These are phyloP conservation scores for Arabis alpina DNA, from an alignment of 345 rosid genomes.

Conservation along the genomic window DNA sequence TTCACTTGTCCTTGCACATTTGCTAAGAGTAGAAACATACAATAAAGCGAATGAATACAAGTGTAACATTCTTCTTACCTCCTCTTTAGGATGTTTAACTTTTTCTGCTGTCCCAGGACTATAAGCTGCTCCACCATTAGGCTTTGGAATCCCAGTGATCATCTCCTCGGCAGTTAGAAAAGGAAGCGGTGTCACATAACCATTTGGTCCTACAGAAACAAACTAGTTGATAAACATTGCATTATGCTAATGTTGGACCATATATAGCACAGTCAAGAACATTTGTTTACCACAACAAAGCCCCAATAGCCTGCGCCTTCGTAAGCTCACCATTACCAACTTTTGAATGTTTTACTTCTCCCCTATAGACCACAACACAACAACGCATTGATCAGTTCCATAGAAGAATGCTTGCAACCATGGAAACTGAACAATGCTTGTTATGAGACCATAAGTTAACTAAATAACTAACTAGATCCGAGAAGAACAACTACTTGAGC, in stretches of 20 bases:
- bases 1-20: constrained; percentile 1
- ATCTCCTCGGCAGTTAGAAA: constrained; percentile 44
- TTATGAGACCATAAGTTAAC: constrained; percentile 22
- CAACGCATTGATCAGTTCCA: constrained; percentile 31
- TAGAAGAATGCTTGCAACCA: no score
- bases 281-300: constrained; percentile 80
- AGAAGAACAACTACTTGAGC: no score
- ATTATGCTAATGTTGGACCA: background rate
- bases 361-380: constrained; percentile 41
- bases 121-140: constrained; percentile 16
- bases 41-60: background rate
- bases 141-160: constrained; percentile 46
- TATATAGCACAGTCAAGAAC: constrained; percentile 19
- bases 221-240: constrained; percentile 24
- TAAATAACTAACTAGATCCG: constrained; percentile 7
- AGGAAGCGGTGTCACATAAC: constrained; percentile 48
- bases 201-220: constrained; percentile 39
- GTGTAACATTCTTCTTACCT: constrained; percentile 20
- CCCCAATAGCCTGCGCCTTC: constrained; percentile 89
- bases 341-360: constrained; percentile 31
- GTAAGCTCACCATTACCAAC: constrained; percentile 85
- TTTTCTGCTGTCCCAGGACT: background rate
- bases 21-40: background rate
- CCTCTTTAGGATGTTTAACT: constrained; percentile 6
- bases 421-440: background rate